Base-by-base conservation (phyloP, 192 early-diverging fungal species). In the Diversispora epigaea region DNA sequence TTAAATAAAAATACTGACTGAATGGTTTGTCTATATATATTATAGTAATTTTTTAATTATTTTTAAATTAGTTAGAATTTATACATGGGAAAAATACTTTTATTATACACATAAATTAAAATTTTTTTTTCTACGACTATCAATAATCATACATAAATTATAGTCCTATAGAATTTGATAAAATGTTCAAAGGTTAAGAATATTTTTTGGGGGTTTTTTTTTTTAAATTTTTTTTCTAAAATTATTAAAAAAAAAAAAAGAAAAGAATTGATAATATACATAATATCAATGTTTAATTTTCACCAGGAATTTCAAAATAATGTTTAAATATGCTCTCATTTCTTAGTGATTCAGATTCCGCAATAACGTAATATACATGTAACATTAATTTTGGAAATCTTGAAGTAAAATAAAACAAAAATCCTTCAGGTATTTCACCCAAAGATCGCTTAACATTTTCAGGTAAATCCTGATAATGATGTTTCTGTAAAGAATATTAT, bases 391-490 rank as follows among this genome's bases (percentile, higher is more conserved):
- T 86, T 7, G 96, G 96, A 79, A 97, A 98, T 79, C 93, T 83
- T 0, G 91, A 90, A 54, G 93, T 93, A 78, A 96, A 98, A 77
- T 97, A 98, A 61, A 84, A 81, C 75, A 96, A 76, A 75, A 94
- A 98, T 22, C 91, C 93, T 43, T 94, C 91, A 10, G 96, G 96
- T 4, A 94, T 84, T 44, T 91, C 84, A 32, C 96, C 96, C 32
- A 97, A 81, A 2, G 91, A 82, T 50, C 86, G 83, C 74, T 94
- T 89, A 19, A 94, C 91, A 76, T 89, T 83, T 43, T 80, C 79
- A 5, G 94, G 89, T 72, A 97, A 82, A 79, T 98, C 96, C 79
- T 96, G 95, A 80, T 94, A 98, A 78, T 98, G 96, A 77, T 96
- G 94, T 91, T 97, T 97, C 92, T 94, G 78, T 40, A 46, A 22